Evolutionary conservation across 225 moss, liverwort and hornwort genomes (phyloP), one percentile per base, ranked within the genome.

Genomic region (Polytrichum commune): DNA sequence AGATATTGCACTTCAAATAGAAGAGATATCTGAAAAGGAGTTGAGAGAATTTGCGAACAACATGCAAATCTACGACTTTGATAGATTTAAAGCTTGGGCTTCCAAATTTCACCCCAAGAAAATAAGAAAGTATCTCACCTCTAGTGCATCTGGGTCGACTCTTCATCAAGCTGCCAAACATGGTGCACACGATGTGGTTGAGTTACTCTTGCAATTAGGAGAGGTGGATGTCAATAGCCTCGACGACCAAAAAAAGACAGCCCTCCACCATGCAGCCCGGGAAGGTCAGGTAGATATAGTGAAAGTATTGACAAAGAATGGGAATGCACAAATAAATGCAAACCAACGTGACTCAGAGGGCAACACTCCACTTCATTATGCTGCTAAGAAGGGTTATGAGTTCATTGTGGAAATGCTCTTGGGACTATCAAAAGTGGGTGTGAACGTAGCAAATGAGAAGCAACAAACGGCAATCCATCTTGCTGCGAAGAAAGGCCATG

Each of bases 121-220:
- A 29, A 24, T 64, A 5, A 26, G 64, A 30, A 29, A 29, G 19
- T 64, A 24, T 6, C 28, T 64, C 60, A 61, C 20, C 60, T 26
- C 60, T 7, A 61, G 26, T 26, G 19, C 28, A 1, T 18, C 19
- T 0, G 25, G 64, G 28, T 19, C 28, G 2, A 23, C 64, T 64
- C 64, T 64, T 27, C 64, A 64, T 29, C 64, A 64, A 26, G 64
- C 64, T 30, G 64, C 64, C 8, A 64, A 26, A 27, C 25, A 64
- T 64, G 64, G 28, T 0, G 64, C 25, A 29, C 25, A 26, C 6
- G 64, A 64, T 6, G 27, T 64, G 19, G 64, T 64, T 8, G 64
- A 19, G 4, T 26, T 26, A 6, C 24, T 64, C 5, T 64, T 64
- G 28, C 25, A 26, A 27, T 24, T 29, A 2, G 28, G 28, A 19